These are phyloP conservation scores for Bocquillonia castaneifolia DNA, from an alignment of 441 rosid genomes.

Conservation along the genomic window DNA sequence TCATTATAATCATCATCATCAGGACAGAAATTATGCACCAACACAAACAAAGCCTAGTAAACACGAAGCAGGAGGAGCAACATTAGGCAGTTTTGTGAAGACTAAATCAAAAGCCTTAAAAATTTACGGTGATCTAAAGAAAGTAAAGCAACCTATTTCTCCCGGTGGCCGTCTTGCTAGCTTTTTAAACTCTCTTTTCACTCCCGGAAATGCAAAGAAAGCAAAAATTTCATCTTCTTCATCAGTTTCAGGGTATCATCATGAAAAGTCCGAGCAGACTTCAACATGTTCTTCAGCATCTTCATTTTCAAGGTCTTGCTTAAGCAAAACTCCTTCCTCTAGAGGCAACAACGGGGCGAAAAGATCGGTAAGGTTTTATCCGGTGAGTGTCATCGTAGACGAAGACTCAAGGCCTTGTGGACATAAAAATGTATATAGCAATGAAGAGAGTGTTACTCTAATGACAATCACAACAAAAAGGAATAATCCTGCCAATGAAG, in stretches of 20 bases:
- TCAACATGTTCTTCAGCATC: slow-evolving; percentile 75
- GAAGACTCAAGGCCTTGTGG: slow-evolving; percentile 67
- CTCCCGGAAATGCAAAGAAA: slow-evolving; percentile 48
- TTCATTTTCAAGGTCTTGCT: slow-evolving; percentile 79
- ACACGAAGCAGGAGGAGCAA: slow-evolving; percentile 17
- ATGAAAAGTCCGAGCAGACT: slow-evolving; percentile 40
- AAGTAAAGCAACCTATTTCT: slow-evolving; percentile 79
- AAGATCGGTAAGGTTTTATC: slow-evolving; percentile 70
- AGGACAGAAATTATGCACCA: slow-evolving; percentile 34
- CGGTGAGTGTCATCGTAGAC: slow-evolving; percentile 58
- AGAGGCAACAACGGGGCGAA: slow-evolving; percentile 47
- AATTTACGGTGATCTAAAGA: slow-evolving; percentile 56
- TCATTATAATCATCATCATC: slow-evolving; percentile 16
- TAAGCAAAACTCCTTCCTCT: slow-evolving; percentile 61
- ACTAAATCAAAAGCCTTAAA: slow-evolving; percentile 55
- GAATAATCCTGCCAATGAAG: slow-evolving; percentile 22
- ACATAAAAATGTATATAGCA: slow-evolving; percentile 33
- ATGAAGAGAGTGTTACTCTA: slow-evolving; percentile 17
- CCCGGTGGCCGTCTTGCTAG: slow-evolving; percentile 71
- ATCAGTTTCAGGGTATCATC: slow-evolving; percentile 21
- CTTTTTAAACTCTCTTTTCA: slow-evolving; percentile 75
- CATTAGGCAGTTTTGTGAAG: slow-evolving; percentile 30
- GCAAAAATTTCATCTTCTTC: slow-evolving; percentile 40
- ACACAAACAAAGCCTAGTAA: slow-evolving; percentile 33
- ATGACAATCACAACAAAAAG: slow-evolving; percentile 1